Percentiles rank a stretch among this genome's conserved stretches.
These are phyloP conservation scores for Podospora comata DNA, from an alignment of 495 filamentous ascomycete species.

Conservation along the genomic window DNA sequence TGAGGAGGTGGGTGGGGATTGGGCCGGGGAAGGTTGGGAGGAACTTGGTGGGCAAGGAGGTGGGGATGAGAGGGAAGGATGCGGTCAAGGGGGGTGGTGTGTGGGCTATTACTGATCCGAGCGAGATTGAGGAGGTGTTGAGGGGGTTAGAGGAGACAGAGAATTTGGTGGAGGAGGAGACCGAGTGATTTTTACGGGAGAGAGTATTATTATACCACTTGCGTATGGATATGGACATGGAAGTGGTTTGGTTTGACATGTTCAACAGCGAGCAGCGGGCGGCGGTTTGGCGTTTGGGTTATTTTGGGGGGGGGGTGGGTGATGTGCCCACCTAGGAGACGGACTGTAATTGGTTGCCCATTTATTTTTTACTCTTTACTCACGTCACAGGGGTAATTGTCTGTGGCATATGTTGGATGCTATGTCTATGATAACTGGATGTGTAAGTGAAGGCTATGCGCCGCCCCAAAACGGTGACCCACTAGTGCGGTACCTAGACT, in stretches of 20 bases:
- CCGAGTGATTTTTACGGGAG: constrained; percentile 12
- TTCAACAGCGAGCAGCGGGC: not conserved
- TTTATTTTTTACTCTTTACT: not conserved
- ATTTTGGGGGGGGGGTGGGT: not conserved
- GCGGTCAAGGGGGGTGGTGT: constrained; percentile 82
- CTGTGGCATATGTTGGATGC: not conserved
- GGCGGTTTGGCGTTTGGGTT: not conserved
- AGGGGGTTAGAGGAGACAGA: constrained; percentile 73
- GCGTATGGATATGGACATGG: not conserved
- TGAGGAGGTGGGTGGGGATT: constrained; percentile 87
- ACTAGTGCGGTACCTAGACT: not conserved
- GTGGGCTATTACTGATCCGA: constrained; percentile 84
- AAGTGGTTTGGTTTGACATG: not conserved
- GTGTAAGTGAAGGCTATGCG: not conserved
- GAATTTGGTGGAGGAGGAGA: constrained; percentile 42
- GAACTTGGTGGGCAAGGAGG: constrained; percentile 93
- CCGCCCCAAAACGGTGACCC: not conserved
- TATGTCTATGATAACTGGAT: not conserved
- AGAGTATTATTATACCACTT: not conserved
- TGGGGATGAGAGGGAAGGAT: constrained; percentile 77
- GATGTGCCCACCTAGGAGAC: not conserved
- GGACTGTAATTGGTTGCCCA: not conserved
- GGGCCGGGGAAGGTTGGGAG: constrained; percentile 92
- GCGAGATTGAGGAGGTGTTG: constrained; percentile 74
- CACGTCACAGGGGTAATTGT: not conserved